Percentiles rank a stretch among this genome's conserved stretches.
Evolutionary conservation across 768 basidiomycete species (phyloP).

Genomic region (Suillus clintonianus): DNA sequence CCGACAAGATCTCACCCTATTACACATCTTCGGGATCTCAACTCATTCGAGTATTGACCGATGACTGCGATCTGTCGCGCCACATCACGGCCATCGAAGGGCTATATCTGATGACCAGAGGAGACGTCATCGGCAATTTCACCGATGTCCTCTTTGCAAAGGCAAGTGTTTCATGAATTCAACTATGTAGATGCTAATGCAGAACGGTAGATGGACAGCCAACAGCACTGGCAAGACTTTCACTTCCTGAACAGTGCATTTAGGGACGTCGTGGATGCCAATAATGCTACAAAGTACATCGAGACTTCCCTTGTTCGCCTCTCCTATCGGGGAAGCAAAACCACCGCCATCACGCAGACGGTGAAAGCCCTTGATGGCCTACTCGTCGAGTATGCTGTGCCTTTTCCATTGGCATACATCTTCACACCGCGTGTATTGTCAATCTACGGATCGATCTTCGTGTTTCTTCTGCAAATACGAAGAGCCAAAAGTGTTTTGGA

Average conservation of each 20-base stretch:
- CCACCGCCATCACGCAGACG: slow-evolving; percentile 48
- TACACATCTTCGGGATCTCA: slow-evolving; percentile 53
- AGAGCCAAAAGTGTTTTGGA: slow-evolving; percentile 74
- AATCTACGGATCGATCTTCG: slow-evolving; percentile 66
- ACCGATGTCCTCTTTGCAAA: slow-evolving; percentile 73
- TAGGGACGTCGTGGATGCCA: slow-evolving; percentile 60
- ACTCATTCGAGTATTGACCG: slow-evolving; percentile 59
- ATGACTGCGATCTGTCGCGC: slow-evolving; percentile 64
- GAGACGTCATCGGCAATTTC: slow-evolving; percentile 78
- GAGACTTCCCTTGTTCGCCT: slow-evolving; percentile 71
- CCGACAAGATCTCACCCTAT: slow-evolving; percentile 59
- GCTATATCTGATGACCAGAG: slow-evolving; percentile 72
- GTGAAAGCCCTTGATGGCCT: slow-evolving; percentile 69
- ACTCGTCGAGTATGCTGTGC: slow-evolving; percentile 74
- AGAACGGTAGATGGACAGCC: slow-evolving; percentile 65
- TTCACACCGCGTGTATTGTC: slow-evolving; percentile 59
- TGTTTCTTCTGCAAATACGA: slow-evolving; percentile 71
- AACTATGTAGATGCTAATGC: background rate
- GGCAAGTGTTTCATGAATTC: slow-evolving; percentile 38
- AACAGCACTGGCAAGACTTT: slow-evolving; percentile 75
- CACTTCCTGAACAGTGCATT: slow-evolving; percentile 84
- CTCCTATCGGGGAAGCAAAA: slow-evolving; percentile 58
- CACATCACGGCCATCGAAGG: slow-evolving; percentile 69
- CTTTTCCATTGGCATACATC: slow-evolving; percentile 81
- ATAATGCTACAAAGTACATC: slow-evolving; percentile 52